Evolutionary conservation across 345 rosid genomes (phyloP), one percentile per base, ranked within the genome.

Genomic region (Excoecaria agallocha): DNA sequence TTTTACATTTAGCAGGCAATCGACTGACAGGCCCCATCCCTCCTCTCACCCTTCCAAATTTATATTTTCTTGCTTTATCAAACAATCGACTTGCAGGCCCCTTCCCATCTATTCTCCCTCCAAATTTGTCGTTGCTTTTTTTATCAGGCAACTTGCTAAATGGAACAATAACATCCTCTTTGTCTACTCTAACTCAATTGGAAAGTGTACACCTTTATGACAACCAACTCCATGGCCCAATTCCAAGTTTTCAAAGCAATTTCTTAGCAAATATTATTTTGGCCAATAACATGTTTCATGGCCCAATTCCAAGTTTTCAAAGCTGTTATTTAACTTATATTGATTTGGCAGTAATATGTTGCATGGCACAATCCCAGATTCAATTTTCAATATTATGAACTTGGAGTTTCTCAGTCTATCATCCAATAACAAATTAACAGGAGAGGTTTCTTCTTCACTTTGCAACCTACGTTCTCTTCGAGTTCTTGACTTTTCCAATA

Each of bases 281-380:
- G 30, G 30, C 1, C 30, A 30, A 30, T 30, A 30, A 30, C 30
- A 30, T 30, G 30, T 30, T 30, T 30, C 30, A 30, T 30, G 30
- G 30, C 8, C 20, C 2, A 38, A 30, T 4, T 19, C 13, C 52
- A 39, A 20, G 8, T 38, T 10, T 43, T 20, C 13, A 16, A 4
- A 13, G 20, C 10, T 3, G 9, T 37, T 17, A 9, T 3, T 16
- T 16, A 3, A 0, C 0, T 5, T 1, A 0, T 0, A 1, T 86
- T 10, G 1, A 63, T 16, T 9, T 82, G 17, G 24, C 5, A 25
- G 37, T 11, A 86, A 82, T 51, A 50, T 2, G 20, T 37, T 80
- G 35, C 6, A 45, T 0, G 83, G 80, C 37, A 58, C 65, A 19
- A 59, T 84, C n/a, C 81, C 82, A 37, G 30, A 22, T 8, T 79